Evolutionary conservation across 257 asterid species (phyloP), one percentile per base, ranked within the genome.

Genomic region (Solanum sitiens): DNA sequence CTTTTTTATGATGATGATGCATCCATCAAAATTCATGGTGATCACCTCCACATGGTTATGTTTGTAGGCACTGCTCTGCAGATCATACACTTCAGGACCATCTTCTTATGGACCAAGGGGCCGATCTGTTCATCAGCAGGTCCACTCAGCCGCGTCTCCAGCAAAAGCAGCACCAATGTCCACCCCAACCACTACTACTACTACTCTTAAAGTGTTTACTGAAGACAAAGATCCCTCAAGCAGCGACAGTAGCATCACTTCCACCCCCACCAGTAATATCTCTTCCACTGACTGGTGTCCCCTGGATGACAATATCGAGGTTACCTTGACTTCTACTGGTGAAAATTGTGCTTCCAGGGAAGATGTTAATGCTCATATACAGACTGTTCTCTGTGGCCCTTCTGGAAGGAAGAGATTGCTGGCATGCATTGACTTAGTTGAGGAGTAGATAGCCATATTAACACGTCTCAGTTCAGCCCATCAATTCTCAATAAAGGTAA

Each of bases 241-340:
- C 87, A n/a, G 23, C 86, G 53, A 44, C 82, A 86, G 89, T 42
- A 85, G 88, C 84, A 86, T 86, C 88, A 68, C 72, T 88, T 83
- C 42, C 83, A 83, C 85, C 90, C 16, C 82, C 56, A 50, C 65
- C 63, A 39, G 71, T 86, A 37, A 50, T 63, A 80, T 40, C 76
- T 32, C 65, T 42, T 25, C 47, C 79, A 84, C 89, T 63, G 89
- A 94, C 42, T 95, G 98, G 98, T 91, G 79, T 86, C 98, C 98
- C 72, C 82, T 65, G 89, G 92, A 90, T 90, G 97, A 95, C 91
- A 93, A 91, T 86, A 94, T 95, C 89, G 85, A 89, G 88, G 89
- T 89, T 82, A n/a, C 76, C 16, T 79, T 92, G 88, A 94, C 95
- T 50, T 50, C 12, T 27, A 23, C 73, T 65, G 88, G 32, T 83